Evolutionary conservation across 805 yeast genomes (phyloP).

Genomic region (Candida stauntonica): DNA sequence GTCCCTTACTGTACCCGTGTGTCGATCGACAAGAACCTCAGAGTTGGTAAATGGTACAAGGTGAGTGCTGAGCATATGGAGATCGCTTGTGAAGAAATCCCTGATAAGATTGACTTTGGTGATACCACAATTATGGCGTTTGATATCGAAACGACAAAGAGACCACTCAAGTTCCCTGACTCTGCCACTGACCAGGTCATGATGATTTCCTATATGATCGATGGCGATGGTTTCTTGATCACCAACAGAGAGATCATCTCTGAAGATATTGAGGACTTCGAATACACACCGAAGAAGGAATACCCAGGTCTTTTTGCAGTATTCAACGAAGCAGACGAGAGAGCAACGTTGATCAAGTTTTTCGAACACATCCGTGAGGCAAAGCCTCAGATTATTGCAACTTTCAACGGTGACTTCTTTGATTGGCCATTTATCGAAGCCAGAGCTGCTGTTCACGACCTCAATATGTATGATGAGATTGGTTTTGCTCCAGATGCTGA

Average conservation of each 20-base stretch:
- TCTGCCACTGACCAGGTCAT: constrained; percentile 85
- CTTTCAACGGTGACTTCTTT: constrained; percentile 97
- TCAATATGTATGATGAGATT: constrained; percentile 87
- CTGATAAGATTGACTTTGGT: constrained; percentile 85
- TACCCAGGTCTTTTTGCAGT: constrained; percentile 86
- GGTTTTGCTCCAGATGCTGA: constrained; percentile 89
- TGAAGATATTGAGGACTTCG: constrained; percentile 94
- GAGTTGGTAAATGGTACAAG: constrained; percentile 96
- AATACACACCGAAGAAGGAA: constrained; percentile 96
- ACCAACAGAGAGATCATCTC: constrained; percentile 93
- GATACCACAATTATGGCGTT: constrained; percentile 96
- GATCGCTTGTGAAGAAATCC: constrained; percentile 51
- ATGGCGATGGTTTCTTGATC: constrained; percentile 91
- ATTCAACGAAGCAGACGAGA: constrained; percentile 86
- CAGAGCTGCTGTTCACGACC: constrained; percentile 76
- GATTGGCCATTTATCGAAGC: constrained; percentile 99
- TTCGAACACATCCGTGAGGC: constrained; percentile 88
- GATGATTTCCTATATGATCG: constrained; percentile 99
- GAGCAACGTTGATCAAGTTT: constrained; percentile 65
- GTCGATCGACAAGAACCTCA: constrained; percentile 78
- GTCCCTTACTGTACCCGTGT: constrained; percentile 97
- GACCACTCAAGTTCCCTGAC: constrained; percentile 94
- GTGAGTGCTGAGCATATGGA: constrained; percentile 62
- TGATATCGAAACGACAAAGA: constrained; percentile 96
- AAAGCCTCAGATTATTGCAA: constrained; percentile 94